phyloP scores from a whole-genome alignment of 2,329 filamentous ascomycete genomes.

The Monosporascus sp. region DNA sequence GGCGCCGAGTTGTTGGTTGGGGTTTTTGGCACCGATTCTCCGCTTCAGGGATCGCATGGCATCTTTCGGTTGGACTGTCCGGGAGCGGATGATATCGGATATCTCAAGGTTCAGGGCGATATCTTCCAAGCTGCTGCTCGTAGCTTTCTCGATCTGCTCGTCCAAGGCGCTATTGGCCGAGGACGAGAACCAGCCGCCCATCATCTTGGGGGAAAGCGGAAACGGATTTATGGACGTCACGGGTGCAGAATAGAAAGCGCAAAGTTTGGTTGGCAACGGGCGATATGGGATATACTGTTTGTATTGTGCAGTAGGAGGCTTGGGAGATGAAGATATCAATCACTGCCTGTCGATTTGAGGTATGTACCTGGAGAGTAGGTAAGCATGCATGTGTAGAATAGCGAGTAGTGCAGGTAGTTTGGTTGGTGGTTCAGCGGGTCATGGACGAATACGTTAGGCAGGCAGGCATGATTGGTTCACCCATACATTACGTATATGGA shows the following conservation, averaged over 20 bases:
- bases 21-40: slow-evolving; percentile 95
- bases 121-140: slow-evolving; percentile 92
- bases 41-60: slow-evolving; percentile 95
- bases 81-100: slow-evolving; percentile 93
- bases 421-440: too few species aligned
- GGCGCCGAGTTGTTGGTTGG: slow-evolving; percentile 93
- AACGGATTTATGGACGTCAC: not conserved
- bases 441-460: too few species aligned
- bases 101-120: slow-evolving; percentile 98
- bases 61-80: slow-evolving; percentile 94
- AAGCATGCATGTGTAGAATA: not conserved
- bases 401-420: too few species aligned
- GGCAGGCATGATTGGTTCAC: too few species aligned
- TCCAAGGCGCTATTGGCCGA: slow-evolving; percentile 87
- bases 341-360: not conserved
- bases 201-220: slow-evolving; percentile 31
- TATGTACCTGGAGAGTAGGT: not conserved
- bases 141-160: slow-evolving; percentile 94
- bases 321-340: too few species aligned
- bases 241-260: too few species aligned
- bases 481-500: too few species aligned
- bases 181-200: slow-evolving; percentile 96
- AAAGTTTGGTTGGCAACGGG: not conserved
- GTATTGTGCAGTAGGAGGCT: not conserved
- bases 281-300: not conserved